Base-by-base conservation (phyloP, 2,329 filamentous ascomycete genomes). In the Triangularia setosa region DNA sequence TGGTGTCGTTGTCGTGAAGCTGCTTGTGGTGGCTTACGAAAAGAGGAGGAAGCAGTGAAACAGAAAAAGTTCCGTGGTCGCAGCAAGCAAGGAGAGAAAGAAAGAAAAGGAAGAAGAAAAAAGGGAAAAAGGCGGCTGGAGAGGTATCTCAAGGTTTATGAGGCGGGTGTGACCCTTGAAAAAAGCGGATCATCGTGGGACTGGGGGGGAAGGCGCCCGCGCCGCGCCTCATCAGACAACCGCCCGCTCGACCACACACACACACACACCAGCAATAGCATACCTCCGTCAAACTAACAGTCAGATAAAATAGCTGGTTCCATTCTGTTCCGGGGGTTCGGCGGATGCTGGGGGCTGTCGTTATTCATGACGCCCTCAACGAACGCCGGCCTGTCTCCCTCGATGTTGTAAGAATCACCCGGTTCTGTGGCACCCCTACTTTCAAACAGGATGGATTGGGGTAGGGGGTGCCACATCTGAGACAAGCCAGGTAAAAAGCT, bases 151-250 rank as follows among this genome's bases (percentile, higher is more conserved):
- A 48, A 21, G 40, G 40, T 18, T 48, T 48, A 48, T 48, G 40
- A 48, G 40, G 40, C 40, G 40, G 40, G 40, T 48, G 40, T 48
- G 40, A 48, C 40, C 40, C 40, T 23, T 48, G n/a, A 28, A 55
- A 55, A 55, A 55, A 55, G 53, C 53, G 53, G 53, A 55, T 55
- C 53, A 55, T 55, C 53, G 25, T 25, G 53, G 48, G 48, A 27
- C 48, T 24, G 48, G 21, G 21, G 21, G 48, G 18, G 48, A 23
- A 54, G 35, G 35, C 12, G 40, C 40, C 40, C 40, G 40, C 40
- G 40, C 40, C 40, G 18, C 18, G 40, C 40, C 40, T 48, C 40
- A 48, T 21, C 40, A 48, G 33, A 40, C 33, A 40, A 40, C 33
- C 33, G n/a, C 33, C 3, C n/a, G n/a, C n/a, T 12, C 30, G 8